Conservation (phyloP, 192 early-diverging fungal genomes). For the Haplosporangium gracile region DNA sequence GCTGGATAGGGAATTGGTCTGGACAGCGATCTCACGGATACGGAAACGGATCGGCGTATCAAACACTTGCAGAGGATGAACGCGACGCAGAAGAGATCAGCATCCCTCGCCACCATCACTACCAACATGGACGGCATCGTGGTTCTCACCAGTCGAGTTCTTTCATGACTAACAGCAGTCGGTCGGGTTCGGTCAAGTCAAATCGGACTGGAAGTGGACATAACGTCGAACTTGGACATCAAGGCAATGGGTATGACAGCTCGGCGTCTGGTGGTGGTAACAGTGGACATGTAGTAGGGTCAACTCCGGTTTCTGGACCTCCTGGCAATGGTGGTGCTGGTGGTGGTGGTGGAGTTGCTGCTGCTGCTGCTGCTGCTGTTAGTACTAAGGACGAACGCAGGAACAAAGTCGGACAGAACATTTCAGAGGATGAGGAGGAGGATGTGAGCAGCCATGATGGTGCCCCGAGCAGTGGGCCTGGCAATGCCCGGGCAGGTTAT, state of each 20-base stretch:
- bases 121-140: conserved; percentile 28
- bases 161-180: conserved; percentile 43
- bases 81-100: conserved; percentile 51
- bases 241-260: conserved; percentile 13
- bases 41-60: conserved; percentile 24
- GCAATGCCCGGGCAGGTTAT: conserved; percentile 20
- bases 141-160: conserved; percentile 45
- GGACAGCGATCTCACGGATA: conserved; percentile 22
- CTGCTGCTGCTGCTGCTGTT: not conserved
- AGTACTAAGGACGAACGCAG: conserved; percentile 34
- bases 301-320: not conserved
- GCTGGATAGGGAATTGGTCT: conserved; percentile 24
- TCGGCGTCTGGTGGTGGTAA: not conserved
- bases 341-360: not conserved
- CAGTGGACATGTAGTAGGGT: not conserved
- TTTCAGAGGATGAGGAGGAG: conserved; percentile 37
- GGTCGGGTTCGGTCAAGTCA: conserved; percentile 34
- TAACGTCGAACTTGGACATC: conserved; percentile 34
- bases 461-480: not conserved
- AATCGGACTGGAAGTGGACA: conserved; percentile 40
- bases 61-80: conserved; percentile 39
- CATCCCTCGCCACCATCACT: conserved; percentile 34
- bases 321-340: not conserved
- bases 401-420: conserved; percentile 44
- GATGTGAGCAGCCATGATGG: conserved; percentile 25